Conservation (phyloP, 148 eudicot species). For the Dianthus caryophyllus region DNA sequence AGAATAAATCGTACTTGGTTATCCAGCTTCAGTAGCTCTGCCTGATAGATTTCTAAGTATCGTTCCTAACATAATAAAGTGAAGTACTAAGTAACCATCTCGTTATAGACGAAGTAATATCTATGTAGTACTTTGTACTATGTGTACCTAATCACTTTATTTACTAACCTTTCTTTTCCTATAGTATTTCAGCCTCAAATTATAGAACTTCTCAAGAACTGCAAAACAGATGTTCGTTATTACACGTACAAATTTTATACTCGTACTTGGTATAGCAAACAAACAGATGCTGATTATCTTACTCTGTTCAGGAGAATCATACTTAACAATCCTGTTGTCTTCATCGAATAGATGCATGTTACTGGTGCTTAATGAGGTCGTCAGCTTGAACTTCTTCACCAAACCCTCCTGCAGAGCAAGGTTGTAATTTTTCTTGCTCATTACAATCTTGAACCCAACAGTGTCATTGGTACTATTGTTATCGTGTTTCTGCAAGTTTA, state of each 20-base stretch:
- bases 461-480: conserved; percentile 43
- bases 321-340: conserved; percentile 74
- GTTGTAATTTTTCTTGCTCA: conserved; percentile 42
- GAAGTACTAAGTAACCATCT: neutral
- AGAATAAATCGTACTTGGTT: conserved; percentile 81
- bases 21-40: conserved; percentile 53
- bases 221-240: conserved; percentile 22
- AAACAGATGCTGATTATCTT: conserved; percentile 19
- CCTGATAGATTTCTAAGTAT: conserved; percentile 46
- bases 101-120: neutral
- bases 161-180: conserved; percentile 63
- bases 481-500: conserved; percentile 42
- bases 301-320: conserved; percentile 83
- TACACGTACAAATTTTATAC: neutral
- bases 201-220: conserved; percentile 84
- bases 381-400: conserved; percentile 83
- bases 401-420: conserved; percentile 78
- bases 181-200: conserved; percentile 56
- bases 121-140: too few relatives aligned
- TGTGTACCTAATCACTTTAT: neutral
- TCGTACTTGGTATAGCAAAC: neutral
- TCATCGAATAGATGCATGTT: conserved; percentile 94
- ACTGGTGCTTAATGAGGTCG: conserved; percentile 65
- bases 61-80: conserved; percentile 37
- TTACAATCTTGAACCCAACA: conserved; percentile 41